Conservation (phyloP, 2,329 filamentous ascomycete species). For the Cladosporium phlei region DNA sequence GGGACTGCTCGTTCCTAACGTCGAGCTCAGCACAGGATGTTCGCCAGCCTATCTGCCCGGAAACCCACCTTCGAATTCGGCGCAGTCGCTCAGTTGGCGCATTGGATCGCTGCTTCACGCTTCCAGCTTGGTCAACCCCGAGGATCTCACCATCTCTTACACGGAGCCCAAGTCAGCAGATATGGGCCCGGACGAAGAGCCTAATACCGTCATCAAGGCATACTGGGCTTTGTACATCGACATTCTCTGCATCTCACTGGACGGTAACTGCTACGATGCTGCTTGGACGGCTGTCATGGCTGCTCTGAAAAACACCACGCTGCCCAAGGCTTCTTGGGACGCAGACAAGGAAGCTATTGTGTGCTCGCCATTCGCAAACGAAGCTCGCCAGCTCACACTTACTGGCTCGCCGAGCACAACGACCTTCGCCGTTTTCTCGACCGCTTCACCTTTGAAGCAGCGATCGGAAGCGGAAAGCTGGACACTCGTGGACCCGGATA, state of each 20-base stretch:
- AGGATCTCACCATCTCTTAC: slow-evolving; percentile 65
- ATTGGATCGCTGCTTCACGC: slow-evolving; percentile 72
- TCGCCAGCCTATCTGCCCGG: slow-evolving; percentile 81
- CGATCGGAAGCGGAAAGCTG: slow-evolving; percentile 46
- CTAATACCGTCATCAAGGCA: slow-evolving; percentile 59
- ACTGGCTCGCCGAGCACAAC: slow-evolving; percentile 67
- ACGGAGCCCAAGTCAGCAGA: slow-evolving; percentile 31
- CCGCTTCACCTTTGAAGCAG: slow-evolving; percentile 47
- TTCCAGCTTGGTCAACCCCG: slow-evolving; percentile 60
- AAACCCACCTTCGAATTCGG: slow-evolving; percentile 70
- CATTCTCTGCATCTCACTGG: slow-evolving; percentile 86
- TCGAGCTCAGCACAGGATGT: slow-evolving; percentile 87
- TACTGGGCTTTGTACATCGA: slow-evolving; percentile 97
- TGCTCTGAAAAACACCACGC: slow-evolving; percentile 68
- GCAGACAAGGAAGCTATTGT: slow-evolving; percentile 72
- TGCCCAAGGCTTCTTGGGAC: slow-evolving; percentile 81
- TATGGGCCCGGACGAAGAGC: slow-evolving; percentile 42
- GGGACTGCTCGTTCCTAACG: slow-evolving; percentile 83
- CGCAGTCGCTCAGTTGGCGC: slow-evolving; percentile 79
- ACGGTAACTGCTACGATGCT: slow-evolving; percentile 87
- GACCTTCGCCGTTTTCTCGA: slow-evolving; percentile 74
- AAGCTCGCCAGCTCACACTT: slow-evolving; percentile 55
- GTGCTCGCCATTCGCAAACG: slow-evolving; percentile 59
- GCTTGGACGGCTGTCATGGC: slow-evolving; percentile 82
- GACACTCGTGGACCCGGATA: slow-evolving; percentile 83